Base-by-base conservation (phyloP, 2,329 filamentous ascomycete species). In the Fusarium robinianum region DNA sequence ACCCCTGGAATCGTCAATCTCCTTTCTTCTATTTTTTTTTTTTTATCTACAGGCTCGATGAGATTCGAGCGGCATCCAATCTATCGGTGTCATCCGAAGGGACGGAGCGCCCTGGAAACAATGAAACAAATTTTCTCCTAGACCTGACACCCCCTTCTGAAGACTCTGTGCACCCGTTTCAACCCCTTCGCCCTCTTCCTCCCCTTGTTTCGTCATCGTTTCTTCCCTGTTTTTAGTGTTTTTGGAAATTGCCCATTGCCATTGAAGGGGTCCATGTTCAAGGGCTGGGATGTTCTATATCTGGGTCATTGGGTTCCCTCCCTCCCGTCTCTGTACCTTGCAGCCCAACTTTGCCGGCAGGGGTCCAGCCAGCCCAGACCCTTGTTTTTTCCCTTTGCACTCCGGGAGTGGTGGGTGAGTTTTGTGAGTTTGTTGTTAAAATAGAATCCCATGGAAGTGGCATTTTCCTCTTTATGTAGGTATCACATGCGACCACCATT, bases 281-380 rank as follows among this genome's bases (percentile, higher is more conserved):
- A 31, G 40, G 37, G 27, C 15, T n/a, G n/a, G n/a, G n/a, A n/a
- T n/a, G n/a, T n/a, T n/a, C n/a, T n/a, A n/a, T n/a, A n/a, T n/a
- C n/a, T n/a, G n/a, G n/a, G n/a, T 19, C 33, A 31, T 56, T 57
- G 46, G 53, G 53, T 51, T 57, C 50, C 49, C 53, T 57, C 45
- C 49, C 46, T 37, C 23, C 46, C 45, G 35, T n/a, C n/a, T n/a
- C n/a, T n/a, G 53, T 57, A 57, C 53, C 53, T n/a, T 57, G 53
- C 53, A 57, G 53, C 53, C 53, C 53, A 57, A 57, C 46, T 26
- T 30, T 46, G n/a, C n/a, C n/a, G 33, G 40, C 42, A 57, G 37
- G 53, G 53, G 41, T 55, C 14, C 14, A 10, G 16, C 21, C 16
- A n/a, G 34, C 41, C 21, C 42, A 37, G 31, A 49, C 25, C 40